Evolutionary conservation across 2,329 filamentous ascomycete genomes (phyloP), one percentile per base, ranked within the genome.

Genomic region (Paracoccidioides brasiliensis): DNA sequence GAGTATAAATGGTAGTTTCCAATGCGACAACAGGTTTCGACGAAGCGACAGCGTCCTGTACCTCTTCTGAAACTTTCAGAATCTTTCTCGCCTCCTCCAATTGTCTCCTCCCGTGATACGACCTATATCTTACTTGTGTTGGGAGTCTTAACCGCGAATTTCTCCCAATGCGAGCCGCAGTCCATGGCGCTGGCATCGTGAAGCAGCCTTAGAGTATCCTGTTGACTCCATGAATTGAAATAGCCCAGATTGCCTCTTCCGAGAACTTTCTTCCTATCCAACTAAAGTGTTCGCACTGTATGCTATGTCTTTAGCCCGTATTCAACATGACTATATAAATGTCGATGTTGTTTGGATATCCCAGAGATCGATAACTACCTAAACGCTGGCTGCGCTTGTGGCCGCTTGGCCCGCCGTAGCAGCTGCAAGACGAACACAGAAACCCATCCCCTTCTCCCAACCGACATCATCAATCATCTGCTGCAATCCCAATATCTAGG

Each of bases 1-100:
- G 93, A 1, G 93, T 98, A 71, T 98, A 97, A 63, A 98, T 97
- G 4, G 93, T 95, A 1, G 88, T 90, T 71, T 98, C 93, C 4
- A 98, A 78, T 14, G 91, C 93, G 9, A 98, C 90, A 3, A 98
- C 84, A 0, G 93, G 91, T 64, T 82, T 84, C 56, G 84, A 83
- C 10, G 81, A 80, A 44, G 81, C 76, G 50, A 96, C 70, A 42
- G 90, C 91, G 66, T 89, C 82, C 53, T 78, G 76, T 10, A 98
- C 85, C 70, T 97, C 91, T 52, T 91, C 85, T 0, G 88, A 90
- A 44, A 95, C 76, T 54, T 77, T 79, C 56, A 94, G 78, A 58
- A 89, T 71, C 66, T 71, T 70, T 71, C 64, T 72, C 55, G 66
- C 65, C 8, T 63, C 61, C 28, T 22, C 9, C 7, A 35, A 41